Conservation (phyloP, 2,329 filamentous ascomycete species). For the Aciculosporium take region DNA sequence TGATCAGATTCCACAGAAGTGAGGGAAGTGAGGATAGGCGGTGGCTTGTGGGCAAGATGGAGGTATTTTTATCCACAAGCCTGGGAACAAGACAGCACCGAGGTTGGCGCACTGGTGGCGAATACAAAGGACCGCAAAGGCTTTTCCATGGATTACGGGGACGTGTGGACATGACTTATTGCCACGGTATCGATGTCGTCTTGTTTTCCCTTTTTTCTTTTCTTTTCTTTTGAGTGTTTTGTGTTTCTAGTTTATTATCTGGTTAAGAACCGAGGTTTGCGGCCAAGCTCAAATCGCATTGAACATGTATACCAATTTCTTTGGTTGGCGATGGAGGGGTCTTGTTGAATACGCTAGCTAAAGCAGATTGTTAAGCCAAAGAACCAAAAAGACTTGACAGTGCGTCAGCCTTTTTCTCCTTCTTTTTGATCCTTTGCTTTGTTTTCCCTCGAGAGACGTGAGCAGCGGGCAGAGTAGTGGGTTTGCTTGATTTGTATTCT, state of each 20-base stretch:
- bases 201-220: not conserved
- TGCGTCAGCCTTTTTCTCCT: slow-evolving; percentile 46
- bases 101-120: slow-evolving; percentile 14
- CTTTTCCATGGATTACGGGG: slow-evolving; percentile 14
- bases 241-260: not conserved
- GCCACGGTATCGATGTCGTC: not conserved
- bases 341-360: not conserved
- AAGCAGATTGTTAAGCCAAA: slow-evolving; percentile 17
- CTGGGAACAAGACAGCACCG: slow-evolving; percentile 1
- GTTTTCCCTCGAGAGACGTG: not conserved
- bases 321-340: not conserved
- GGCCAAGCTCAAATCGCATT: not conserved
- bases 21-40: not conserved
- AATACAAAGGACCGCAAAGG: slow-evolving; percentile 13
- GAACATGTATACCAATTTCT: not conserved
- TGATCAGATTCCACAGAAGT: not conserved
- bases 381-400: slow-evolving; percentile 61
- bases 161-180: slow-evolving; percentile 2
- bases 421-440: slow-evolving; percentile 23
- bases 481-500: slow-evolving; percentile 1
- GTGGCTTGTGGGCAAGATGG: slow-evolving; percentile 1
- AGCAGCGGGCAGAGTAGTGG: not conserved
- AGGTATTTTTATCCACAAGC: slow-evolving; percentile 1
- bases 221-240: not conserved
- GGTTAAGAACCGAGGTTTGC: not conserved